phyloP scores from a whole-genome alignment of 305 asterid genomes.

The Plantago lanceolata region DNA sequence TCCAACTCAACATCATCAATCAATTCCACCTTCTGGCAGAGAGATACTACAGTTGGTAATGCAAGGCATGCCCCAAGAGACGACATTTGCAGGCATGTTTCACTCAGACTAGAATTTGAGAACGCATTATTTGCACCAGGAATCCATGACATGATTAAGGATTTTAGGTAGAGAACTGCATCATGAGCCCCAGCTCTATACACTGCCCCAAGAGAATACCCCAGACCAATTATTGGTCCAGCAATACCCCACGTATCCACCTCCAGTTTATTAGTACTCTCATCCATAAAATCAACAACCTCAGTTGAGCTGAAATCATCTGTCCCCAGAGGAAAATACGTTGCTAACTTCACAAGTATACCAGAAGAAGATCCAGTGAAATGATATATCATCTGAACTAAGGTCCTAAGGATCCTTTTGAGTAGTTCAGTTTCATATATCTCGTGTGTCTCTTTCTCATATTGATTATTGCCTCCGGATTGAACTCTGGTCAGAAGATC shows the following conservation, averaged over 20 bases:
- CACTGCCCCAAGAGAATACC: slow-evolving; percentile 67
- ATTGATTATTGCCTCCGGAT: slow-evolving; percentile 38
- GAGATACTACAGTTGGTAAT: slow-evolving; percentile 56
- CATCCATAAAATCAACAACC: slow-evolving; percentile 32
- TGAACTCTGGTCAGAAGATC: slow-evolving; percentile 65
- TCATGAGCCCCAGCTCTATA: slow-evolving; percentile 69
- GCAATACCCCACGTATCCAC: slow-evolving; percentile 85
- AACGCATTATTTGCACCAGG: slow-evolving; percentile 36
- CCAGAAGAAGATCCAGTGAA: slow-evolving; percentile 52
- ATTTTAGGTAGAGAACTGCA: slow-evolving; percentile 60
- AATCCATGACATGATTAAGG: slow-evolving; percentile 61
- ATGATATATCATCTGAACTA: slow-evolving; percentile 60
- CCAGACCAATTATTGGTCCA: slow-evolving; percentile 84
- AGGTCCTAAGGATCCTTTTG: slow-evolving; percentile 54
- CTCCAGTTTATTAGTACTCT: slow-evolving; percentile 44
- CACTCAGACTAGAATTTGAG: slow-evolving; percentile 24
- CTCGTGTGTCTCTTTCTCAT: slow-evolving; percentile 42
- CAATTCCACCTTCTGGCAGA: slow-evolving; percentile 76
- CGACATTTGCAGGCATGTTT: slow-evolving; percentile 35
- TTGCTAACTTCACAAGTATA: slow-evolving; percentile 44
- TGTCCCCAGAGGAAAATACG: slow-evolving; percentile 46
- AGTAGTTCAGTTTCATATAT: slow-evolving; percentile 56
- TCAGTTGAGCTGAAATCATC: slow-evolving; percentile 32
- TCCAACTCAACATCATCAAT: slow-evolving; percentile 59
- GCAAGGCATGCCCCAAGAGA: slow-evolving; percentile 83